These are phyloP conservation scores for Pyrenophora seminiperda DNA, from an alignment of 2,329 filamentous ascomycete species.

Conservation along the genomic window DNA sequence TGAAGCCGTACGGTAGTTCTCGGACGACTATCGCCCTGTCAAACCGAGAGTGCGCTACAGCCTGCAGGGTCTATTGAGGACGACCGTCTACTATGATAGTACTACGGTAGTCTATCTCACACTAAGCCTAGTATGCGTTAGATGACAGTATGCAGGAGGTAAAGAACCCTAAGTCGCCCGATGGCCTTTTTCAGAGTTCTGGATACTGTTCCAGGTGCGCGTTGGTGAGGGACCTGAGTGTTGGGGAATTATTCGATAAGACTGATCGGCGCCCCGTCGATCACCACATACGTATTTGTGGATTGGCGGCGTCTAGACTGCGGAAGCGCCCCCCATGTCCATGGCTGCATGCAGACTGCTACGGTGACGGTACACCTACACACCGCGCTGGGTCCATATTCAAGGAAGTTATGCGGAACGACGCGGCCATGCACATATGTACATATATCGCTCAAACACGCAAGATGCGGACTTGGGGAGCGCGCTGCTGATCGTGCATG, in stretches of 20 bases:
- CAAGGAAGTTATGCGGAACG: constrained; percentile 2
- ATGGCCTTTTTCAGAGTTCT: too few relatives aligned
- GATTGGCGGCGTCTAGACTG: too few relatives aligned
- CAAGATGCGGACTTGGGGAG: neutral
- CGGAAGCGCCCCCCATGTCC: too few relatives aligned
- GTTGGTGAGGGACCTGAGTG: neutral
- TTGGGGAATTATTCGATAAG: neutral
- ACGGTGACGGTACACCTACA: too few relatives aligned
- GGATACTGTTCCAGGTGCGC: too few relatives aligned
- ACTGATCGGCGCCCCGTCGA: neutral
- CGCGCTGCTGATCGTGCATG: constrained; percentile 2
- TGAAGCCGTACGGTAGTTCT: neutral
- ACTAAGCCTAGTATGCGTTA: neutral
- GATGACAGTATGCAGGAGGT: too few relatives aligned
- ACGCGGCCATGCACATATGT: neutral
- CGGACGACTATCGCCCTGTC: neutral
- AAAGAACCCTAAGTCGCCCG: too few relatives aligned
- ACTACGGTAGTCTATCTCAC: neutral
- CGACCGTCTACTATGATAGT: neutral
- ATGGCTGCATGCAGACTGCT: constrained; percentile 23
- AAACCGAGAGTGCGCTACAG: neutral
- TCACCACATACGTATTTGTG: neutral
- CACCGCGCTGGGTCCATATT: constrained; percentile 12
- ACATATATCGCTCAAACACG: neutral
- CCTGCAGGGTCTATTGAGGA: constrained; percentile 2